phyloP scores from a whole-genome alignment of 1,284 basidiomycete species.

The Tilletia setariae region DNA sequence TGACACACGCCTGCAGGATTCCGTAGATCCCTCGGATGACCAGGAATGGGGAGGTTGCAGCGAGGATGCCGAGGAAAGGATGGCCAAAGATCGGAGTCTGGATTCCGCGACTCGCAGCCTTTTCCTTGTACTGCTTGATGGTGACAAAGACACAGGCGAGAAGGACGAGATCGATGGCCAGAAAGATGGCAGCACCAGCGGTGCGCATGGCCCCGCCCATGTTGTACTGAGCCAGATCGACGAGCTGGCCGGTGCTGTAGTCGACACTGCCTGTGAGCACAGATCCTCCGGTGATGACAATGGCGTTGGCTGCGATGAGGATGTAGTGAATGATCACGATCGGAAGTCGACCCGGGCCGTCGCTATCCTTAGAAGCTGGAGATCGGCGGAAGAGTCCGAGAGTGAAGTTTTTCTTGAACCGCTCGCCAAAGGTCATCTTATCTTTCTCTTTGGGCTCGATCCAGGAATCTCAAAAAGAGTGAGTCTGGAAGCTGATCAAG shows the following conservation, averaged over 20 bases:
- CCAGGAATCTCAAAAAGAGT: conserved; percentile 28
- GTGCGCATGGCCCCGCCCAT: conserved; percentile 4
- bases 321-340: conserved; percentile 20
- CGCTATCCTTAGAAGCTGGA: too few relatives aligned
- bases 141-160: neutral
- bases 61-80: neutral
- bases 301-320: conserved; percentile 25
- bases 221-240: neutral
- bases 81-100: neutral
- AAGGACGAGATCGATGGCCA: conserved; percentile 6
- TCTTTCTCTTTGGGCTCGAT: conserved; percentile 19
- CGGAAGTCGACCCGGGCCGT: neutral
- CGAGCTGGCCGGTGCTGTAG: neutral
- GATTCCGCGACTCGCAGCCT: neutral
- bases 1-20: neutral
- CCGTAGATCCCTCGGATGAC: neutral
- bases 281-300: conserved; percentile 29
- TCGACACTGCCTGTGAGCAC: neutral
- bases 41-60: neutral
- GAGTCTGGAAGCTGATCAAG: conserved; percentile 36
- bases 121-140: neutral
- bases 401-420: neutral
- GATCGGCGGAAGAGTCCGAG: neutral
- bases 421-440: neutral
- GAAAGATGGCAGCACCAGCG: conserved; percentile 2